Conservation (phyloP, 2,329 filamentous ascomycete species). For the Botryotinia narcissicola region DNA sequence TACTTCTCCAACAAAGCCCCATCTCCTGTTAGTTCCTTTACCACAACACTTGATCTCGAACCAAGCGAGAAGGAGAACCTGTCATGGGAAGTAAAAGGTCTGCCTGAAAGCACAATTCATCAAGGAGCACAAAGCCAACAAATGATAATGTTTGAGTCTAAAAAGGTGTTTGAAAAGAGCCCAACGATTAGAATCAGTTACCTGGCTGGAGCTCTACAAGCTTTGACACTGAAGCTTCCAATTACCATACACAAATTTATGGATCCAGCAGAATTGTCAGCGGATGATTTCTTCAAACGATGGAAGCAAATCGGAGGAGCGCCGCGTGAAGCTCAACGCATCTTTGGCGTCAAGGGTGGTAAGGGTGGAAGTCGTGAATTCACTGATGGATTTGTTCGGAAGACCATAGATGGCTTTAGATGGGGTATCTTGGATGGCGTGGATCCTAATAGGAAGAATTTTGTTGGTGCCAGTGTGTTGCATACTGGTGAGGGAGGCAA, state of each 20-base stretch:
- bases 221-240: slow-evolving; percentile 85
- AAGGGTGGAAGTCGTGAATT: slow-evolving; percentile 61
- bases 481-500: slow-evolving; percentile 83
- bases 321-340: slow-evolving; percentile 81
- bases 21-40: slow-evolving; percentile 82
- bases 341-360: slow-evolving; percentile 66
- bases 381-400: slow-evolving; percentile 67
- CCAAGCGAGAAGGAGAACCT: slow-evolving; percentile 62
- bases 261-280: slow-evolving; percentile 80
- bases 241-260: slow-evolving; percentile 93
- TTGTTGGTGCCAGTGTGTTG: slow-evolving; percentile 85
- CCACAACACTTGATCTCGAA: slow-evolving; percentile 86
- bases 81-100: slow-evolving; percentile 81
- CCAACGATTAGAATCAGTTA: slow-evolving; percentile 95
- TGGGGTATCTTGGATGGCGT: slow-evolving; percentile 85
- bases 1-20: slow-evolving; percentile 96
- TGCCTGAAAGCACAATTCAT: slow-evolving; percentile 78
- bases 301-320: slow-evolving; percentile 97
- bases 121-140: slow-evolving; percentile 81
- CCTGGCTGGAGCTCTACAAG: slow-evolving; percentile 88
- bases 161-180: slow-evolving; percentile 74
- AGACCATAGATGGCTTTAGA: slow-evolving; percentile 77
- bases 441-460: slow-evolving; percentile 89
- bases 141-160: slow-evolving; percentile 91
- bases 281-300: slow-evolving; percentile 96